Evolutionary conservation across 768 basidiomycete species (phyloP).

Genomic region (Melanogaster broomeanus): DNA sequence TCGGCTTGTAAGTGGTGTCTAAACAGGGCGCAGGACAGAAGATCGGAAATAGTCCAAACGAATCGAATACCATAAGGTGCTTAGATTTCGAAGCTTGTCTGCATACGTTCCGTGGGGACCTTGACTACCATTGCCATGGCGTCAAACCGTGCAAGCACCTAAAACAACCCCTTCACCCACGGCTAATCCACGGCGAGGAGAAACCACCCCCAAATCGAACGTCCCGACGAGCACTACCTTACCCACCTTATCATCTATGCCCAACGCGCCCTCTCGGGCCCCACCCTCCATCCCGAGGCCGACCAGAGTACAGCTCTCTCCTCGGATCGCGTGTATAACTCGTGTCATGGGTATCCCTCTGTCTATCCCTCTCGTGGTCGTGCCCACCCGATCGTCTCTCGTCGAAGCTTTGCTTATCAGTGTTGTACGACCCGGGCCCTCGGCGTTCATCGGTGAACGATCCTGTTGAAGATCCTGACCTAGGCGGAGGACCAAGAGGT

Average conservation of each 20-base stretch:
- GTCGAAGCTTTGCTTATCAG: conserved; percentile 17
- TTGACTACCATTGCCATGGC: too few species aligned
- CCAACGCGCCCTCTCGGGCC: neutral
- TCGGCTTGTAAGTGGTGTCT: too few species aligned
- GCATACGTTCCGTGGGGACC: too few species aligned
- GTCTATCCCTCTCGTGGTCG: conserved; percentile 9
- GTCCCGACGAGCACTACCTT: neutral
- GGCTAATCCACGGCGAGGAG: neutral
- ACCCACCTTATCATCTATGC: neutral
- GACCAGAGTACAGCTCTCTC: neutral
- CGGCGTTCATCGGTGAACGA: conserved; percentile 17
- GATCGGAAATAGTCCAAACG: too few species aligned
- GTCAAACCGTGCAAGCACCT: too few species aligned
- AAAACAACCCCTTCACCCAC: too few species aligned
- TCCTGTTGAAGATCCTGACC: conserved; percentile 18
- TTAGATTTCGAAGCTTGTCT: too few species aligned
- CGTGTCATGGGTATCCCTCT: conserved; percentile 3
- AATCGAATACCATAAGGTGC: too few species aligned
- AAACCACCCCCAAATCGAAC: neutral
- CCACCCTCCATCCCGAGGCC: neutral
- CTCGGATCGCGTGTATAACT: conserved; percentile 10
- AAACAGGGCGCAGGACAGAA: too few species aligned
- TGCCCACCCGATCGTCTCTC: conserved; percentile 13
- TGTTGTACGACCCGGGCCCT: conserved; percentile 11
- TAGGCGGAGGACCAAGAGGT: conserved; percentile 14